Conservation (phyloP, 164 flowering plant genomes). For the Nelumbo lutea region DNA sequence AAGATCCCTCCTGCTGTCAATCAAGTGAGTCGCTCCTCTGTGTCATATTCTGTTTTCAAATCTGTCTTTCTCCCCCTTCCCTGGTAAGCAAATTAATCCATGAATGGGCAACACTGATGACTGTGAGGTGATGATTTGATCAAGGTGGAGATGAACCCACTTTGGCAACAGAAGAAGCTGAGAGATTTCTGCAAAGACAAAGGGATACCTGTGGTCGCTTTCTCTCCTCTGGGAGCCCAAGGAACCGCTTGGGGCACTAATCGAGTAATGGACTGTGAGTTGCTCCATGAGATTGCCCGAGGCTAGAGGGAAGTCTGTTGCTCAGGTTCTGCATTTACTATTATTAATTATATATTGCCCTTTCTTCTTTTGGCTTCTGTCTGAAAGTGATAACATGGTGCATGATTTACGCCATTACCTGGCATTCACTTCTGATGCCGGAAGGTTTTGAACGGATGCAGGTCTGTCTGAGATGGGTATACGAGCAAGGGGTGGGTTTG, state of each 20-base stretch:
- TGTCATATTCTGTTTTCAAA: no score
- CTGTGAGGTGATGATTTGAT: background rate
- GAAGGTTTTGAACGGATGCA: no score
- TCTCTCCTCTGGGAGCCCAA: constrained; percentile 28
- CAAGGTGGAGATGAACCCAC: constrained; percentile 36
- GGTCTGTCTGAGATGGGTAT: no score
- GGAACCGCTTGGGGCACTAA: constrained; percentile 20
- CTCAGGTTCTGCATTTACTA: constrained; percentile 33
- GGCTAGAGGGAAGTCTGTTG: constrained; percentile 18
- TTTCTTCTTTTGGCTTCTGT: no score
- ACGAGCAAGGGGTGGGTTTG: no score
- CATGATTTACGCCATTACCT: no score
- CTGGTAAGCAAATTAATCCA: no score
- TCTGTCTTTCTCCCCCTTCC: no score
- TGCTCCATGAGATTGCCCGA: constrained; percentile 20
- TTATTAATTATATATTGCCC: no score
- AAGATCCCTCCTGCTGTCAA: constrained; percentile 38
- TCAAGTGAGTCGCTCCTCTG: constrained; percentile 15
- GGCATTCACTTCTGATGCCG: no score
- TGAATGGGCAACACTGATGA: no score
- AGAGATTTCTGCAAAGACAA: constrained; percentile 20
- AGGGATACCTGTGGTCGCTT: constrained; percentile 15
- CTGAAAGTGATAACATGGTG: no score
- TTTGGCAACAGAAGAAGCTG: constrained; percentile 25
- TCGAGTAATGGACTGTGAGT: constrained; percentile 21